phyloP scores from a whole-genome alignment of 2,329 filamentous ascomycete genomes.

The Boeremia exigua region DNA sequence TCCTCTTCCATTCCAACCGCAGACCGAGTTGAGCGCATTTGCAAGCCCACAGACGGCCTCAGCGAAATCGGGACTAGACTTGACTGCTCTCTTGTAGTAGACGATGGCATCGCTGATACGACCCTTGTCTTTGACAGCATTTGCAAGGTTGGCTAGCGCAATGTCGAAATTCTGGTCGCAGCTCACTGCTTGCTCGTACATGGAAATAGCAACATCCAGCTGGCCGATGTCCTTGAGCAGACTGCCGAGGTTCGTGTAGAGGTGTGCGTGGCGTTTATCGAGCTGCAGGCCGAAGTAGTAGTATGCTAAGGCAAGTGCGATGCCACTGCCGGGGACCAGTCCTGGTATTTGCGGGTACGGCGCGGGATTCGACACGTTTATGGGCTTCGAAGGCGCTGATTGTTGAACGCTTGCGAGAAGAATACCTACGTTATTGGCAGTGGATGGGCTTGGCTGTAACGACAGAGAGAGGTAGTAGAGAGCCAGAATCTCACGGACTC shows the following conservation, averaged over 20 bases:
- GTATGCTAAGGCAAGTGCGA: slow-evolving; percentile 87
- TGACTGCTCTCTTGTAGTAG: slow-evolving; percentile 90
- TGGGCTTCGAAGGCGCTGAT: slow-evolving; percentile 53
- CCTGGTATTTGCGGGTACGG: slow-evolving; percentile 68
- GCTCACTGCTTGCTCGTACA: slow-evolving; percentile 94
- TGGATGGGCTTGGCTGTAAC: slow-evolving; percentile 93
- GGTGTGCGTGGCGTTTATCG: slow-evolving; percentile 87
- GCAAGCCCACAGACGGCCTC: slow-evolving; percentile 96
- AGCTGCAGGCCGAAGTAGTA: slow-evolving; percentile 93
- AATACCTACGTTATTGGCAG: slow-evolving; percentile 97
- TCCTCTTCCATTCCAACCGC: slow-evolving; percentile 89
- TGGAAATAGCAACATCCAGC: slow-evolving; percentile 86
- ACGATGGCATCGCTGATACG: slow-evolving; percentile 88
- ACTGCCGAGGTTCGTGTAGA: slow-evolving; percentile 96
- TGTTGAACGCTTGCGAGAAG: slow-evolving; percentile 94
- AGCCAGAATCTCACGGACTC: slow-evolving; percentile 89
- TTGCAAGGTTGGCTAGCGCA: slow-evolving; percentile 92
- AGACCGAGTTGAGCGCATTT: slow-evolving; percentile 95
- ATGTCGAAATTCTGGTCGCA: slow-evolving; percentile 98
- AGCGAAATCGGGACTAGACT: slow-evolving; percentile 92
- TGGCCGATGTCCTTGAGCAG: slow-evolving; percentile 96
- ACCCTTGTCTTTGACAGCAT: slow-evolving; percentile 96
- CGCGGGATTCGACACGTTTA: slow-evolving; percentile 48
- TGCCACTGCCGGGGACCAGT: slow-evolving; percentile 82
- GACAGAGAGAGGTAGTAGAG: slow-evolving; percentile 96